Percentiles rank a stretch among this genome's conserved stretches.
Evolutionary conservation across 306 rosid genomes (phyloP).

Genomic region (Citrullus mucosospermus): DNA sequence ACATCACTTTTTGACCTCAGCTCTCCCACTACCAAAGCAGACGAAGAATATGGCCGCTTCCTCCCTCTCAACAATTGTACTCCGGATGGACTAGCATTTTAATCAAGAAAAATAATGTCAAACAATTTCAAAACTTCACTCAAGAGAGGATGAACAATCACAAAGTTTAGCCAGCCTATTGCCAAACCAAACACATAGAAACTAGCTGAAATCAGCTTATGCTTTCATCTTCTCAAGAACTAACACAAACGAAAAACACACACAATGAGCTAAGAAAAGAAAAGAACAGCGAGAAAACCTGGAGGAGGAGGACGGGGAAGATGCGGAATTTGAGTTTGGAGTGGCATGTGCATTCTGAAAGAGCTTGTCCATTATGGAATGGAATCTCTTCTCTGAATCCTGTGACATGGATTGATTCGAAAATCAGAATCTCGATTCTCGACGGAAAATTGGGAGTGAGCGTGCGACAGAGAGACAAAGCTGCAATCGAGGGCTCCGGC

Average conservation of each 20-base stretch:
- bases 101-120: slow-evolving; percentile 1
- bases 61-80: slow-evolving; percentile 32
- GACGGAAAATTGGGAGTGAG: neutral
- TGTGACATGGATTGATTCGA: slow-evolving; percentile 30
- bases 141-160: neutral
- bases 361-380: slow-evolving; percentile 75
- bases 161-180: neutral
- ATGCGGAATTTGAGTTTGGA: slow-evolving; percentile 12
- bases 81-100: slow-evolving; percentile 30
- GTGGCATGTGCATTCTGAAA: slow-evolving; percentile 44
- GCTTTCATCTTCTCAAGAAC: neutral
- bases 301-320: slow-evolving; percentile 20
- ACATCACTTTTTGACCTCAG: slow-evolving; percentile 28
- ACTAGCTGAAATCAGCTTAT: neutral
- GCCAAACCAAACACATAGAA: neutral
- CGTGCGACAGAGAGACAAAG: neutral
- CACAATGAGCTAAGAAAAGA: neutral
- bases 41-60: slow-evolving; percentile 46
- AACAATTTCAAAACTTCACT: neutral
- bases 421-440: neutral
- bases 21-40: slow-evolving; percentile 34
- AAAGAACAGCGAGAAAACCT: slow-evolving; percentile 25
- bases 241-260: neutral
- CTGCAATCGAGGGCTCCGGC: neutral
- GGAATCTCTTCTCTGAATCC: slow-evolving; percentile 74